Conservation (phyloP, 1,284 basidiomycete genomes). For the Peniophora sp. region DNA sequence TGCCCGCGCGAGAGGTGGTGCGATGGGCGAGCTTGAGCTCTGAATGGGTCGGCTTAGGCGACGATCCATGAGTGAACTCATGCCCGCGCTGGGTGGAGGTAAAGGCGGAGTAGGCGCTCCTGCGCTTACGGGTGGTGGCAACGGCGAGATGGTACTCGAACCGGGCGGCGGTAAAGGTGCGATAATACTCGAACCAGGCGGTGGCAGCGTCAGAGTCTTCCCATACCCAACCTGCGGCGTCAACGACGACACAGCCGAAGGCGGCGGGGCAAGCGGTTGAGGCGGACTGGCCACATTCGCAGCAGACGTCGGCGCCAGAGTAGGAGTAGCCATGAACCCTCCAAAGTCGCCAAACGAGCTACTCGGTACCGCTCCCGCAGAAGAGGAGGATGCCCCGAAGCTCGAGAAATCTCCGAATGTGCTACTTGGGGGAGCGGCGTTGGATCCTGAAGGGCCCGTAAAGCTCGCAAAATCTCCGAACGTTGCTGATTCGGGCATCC, state of each 20-base stretch:
- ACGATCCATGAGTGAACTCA: too few species aligned
- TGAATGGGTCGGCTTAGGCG: too few species aligned
- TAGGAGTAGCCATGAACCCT: slow-evolving; percentile 10
- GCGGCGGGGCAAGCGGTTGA: background rate
- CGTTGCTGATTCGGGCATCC: background rate
- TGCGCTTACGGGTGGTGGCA: background rate
- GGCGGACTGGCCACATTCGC: background rate
- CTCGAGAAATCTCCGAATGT: background rate
- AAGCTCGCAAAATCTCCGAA: too few species aligned
- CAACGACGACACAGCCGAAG: background rate
- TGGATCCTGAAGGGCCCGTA: background rate
- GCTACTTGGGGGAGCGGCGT: background rate
- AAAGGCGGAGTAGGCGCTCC: background rate
- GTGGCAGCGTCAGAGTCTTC: too few species aligned
- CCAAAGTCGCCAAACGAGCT: slow-evolving; percentile 10
- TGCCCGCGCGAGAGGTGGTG: background rate
- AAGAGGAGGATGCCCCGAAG: background rate
- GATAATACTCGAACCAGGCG: too few species aligned
- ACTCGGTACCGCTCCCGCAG: background rate
- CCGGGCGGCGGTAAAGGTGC: too few species aligned
- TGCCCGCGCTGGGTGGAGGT: too few species aligned
- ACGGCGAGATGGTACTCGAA: too few species aligned
- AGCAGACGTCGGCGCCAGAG: background rate
- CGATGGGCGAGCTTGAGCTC: background rate
- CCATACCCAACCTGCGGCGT: too few species aligned